Evolutionary conservation across 441 rosid species (phyloP), one percentile per base, ranked within the genome.

Genomic region (Kokia cookei): DNA sequence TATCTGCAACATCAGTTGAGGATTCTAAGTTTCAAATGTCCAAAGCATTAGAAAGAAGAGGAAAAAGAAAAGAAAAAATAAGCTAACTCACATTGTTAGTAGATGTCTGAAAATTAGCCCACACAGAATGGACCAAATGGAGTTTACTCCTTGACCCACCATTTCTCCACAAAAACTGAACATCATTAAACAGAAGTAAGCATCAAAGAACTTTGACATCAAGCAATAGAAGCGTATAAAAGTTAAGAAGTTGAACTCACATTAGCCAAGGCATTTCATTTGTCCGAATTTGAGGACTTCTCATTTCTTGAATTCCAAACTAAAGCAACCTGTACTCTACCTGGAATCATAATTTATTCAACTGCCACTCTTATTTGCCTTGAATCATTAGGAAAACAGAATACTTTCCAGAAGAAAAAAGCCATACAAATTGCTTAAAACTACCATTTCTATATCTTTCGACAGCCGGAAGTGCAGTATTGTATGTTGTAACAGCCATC

Each of bases 71-170:
- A 37, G 5, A 7, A 8, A n/a, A 58, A 17, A 37, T 53, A 79
- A 54, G 37, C 37, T 15, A 64, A 82, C 98, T 90, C 78, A 93
- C 99, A 82, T 94, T 93, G 80, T 83, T 94, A 74, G 93, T 77
- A 63, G 99, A 93, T 43, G 97, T 91, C 93, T 94, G 99, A 82
- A 94, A 94, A 86, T 94, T 94, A 62, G 92, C 99, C 99, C 99
- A 94, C 15, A 93, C 91, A 66, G 99, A 91, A 84, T 93, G 99
- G 78, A 93, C 79, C 29, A 91, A 64, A 71, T 80, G 84, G 65
- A 76, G 80, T 47, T 84, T 75, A 83, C 87, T 82, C 78, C 87
- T 87, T 54, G 88, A 86, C 32, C 98, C 99, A 72, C 94, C 96
- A 76, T 86, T 86, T 85, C 91, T 91, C 98, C 94, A 90, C 55